Percentiles rank a stretch among this genome's conserved stretches.
Evolutionary conservation across 1,139 yeast species (phyloP).

Genomic region (Protomyces lactucae-debilis): DNA sequence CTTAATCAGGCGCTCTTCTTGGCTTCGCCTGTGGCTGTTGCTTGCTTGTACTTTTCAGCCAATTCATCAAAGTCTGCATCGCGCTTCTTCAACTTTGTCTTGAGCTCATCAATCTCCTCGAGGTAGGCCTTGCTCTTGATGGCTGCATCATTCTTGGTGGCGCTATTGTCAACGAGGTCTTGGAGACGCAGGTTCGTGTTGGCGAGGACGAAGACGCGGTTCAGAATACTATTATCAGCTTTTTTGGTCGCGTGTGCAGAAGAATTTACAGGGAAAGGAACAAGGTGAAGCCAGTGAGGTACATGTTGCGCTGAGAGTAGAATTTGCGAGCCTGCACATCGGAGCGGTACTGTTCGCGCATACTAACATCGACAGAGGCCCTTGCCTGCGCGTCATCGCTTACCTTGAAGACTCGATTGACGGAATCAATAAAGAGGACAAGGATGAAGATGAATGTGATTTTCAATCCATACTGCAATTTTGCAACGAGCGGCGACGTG

Average conservation of each 20-base stretch:
- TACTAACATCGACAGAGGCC: conserved; percentile 26
- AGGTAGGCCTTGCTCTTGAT: conserved; percentile 38
- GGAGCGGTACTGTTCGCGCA: conserved; percentile 51
- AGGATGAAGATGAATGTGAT: conserved; percentile 71
- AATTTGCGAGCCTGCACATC: conserved; percentile 87
- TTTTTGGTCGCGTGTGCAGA: not conserved
- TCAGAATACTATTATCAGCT: conserved; percentile 48
- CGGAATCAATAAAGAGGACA: conserved; percentile 79
- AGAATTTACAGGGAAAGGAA: conserved; percentile 58
- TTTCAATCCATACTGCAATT: conserved; percentile 70
- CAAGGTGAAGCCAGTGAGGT: conserved; percentile 90
- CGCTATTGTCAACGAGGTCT: conserved; percentile 38
- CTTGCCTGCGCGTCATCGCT: conserved; percentile 48
- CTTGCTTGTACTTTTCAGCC: conserved; percentile 56
- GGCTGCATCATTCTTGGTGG: conserved; percentile 34
- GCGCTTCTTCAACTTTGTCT: conserved; percentile 49
- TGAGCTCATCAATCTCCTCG: conserved; percentile 45
- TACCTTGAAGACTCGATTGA: conserved; percentile 73
- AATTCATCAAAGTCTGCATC: conserved; percentile 57
- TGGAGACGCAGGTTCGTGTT: conserved; percentile 68
- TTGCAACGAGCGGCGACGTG: conserved; percentile 65
- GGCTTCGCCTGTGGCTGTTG: conserved; percentile 6
- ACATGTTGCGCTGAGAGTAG: conserved; percentile 95
- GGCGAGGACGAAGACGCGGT: conserved; percentile 80
- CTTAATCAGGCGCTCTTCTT: not conserved